Evolutionary conservation across 2,329 filamentous ascomycete species (phyloP).

Genomic region (Diaporthe nobilis): DNA sequence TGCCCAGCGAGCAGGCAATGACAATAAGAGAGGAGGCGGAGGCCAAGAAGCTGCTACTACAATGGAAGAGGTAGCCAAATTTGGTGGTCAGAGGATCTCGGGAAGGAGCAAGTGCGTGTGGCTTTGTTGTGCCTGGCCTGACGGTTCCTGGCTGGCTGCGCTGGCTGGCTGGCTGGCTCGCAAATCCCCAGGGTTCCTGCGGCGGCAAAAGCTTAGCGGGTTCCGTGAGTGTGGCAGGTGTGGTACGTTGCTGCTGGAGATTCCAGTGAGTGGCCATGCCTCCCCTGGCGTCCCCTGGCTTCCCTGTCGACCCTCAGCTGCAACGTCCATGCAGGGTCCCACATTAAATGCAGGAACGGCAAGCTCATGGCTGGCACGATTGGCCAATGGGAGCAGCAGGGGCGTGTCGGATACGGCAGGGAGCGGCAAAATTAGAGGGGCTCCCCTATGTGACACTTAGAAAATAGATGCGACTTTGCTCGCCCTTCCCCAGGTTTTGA

Average conservation of each 20-base stretch:
- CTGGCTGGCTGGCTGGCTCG: neutral
- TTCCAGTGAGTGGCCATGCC: slow-evolving; percentile 16
- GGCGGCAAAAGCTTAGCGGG: slow-evolving; percentile 29
- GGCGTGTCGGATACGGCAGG: slow-evolving; percentile 21
- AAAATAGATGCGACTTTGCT: slow-evolving; percentile 22
- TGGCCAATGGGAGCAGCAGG: slow-evolving; percentile 3
- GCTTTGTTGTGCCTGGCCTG: neutral
- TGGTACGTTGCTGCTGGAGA: slow-evolving; percentile 27
- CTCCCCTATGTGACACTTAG: slow-evolving; percentile 21
- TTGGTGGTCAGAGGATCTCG: slow-evolving; percentile 30
- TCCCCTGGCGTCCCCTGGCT: neutral
- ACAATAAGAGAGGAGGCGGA: neutral
- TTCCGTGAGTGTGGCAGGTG: slow-evolving; percentile 16
- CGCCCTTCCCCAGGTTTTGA: slow-evolving; percentile 32
- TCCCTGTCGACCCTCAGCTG: neutral
- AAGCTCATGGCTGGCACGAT: neutral
- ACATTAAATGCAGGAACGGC: slow-evolving; percentile 32
- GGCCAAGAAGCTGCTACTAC: slow-evolving; percentile 9
- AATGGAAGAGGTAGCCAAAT: neutral
- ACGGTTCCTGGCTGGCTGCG: neutral
- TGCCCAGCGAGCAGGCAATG: slow-evolving; percentile 8
- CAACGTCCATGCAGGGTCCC: slow-evolving; percentile 32
- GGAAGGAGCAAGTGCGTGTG: slow-evolving; percentile 16
- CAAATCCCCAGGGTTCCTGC: neutral
- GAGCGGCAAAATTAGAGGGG: slow-evolving; percentile 34